These are phyloP conservation scores for Aphanomyces cochlioides DNA, from an alignment of 352 stramenopile genomes.

Conservation along the genomic window DNA sequence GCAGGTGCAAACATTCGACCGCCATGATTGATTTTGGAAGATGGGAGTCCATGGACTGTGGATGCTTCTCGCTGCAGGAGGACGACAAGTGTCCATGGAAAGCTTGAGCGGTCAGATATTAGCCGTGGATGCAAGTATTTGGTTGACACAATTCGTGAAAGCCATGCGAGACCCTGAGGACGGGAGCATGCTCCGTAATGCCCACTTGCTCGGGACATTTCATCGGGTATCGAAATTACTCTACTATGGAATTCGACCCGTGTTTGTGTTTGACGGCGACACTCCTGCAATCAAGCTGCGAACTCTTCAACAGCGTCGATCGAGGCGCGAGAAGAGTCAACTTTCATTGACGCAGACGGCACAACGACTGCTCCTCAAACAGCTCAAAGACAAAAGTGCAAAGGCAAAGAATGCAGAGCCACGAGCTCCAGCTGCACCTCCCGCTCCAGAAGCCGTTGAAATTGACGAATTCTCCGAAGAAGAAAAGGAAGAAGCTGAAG, in stretches of 20 bases:
- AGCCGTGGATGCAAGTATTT: slow-evolving; percentile 98
- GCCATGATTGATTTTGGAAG: not conserved
- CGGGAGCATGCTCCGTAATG: slow-evolving; percentile 92
- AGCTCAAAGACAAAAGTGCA: slow-evolving; percentile 60
- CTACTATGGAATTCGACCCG: slow-evolving; percentile 94
- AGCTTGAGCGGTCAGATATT: slow-evolving; percentile 94
- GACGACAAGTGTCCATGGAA: slow-evolving; percentile 97
- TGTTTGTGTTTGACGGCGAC: slow-evolving; percentile 99
- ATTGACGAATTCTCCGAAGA: slow-evolving; percentile 29
- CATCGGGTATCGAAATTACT: slow-evolving; percentile 92
- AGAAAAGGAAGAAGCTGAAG: slow-evolving; percentile 32
- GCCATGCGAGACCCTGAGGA: slow-evolving; percentile 94
- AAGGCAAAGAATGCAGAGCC: slow-evolving; percentile 33
- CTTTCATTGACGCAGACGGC: slow-evolving; percentile 84
- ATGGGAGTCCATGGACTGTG: slow-evolving; percentile 99
- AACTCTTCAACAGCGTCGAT: slow-evolving; percentile 60
- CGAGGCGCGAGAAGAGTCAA: slow-evolving; percentile 60
- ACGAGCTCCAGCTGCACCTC: not conserved
- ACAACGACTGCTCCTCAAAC: slow-evolving; percentile 93
- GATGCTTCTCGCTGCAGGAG: slow-evolving; percentile 94
- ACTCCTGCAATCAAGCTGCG: slow-evolving; percentile 96
- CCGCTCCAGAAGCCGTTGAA: slow-evolving; percentile 26
- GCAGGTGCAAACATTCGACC: too few species aligned
- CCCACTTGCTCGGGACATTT: slow-evolving; percentile 94
- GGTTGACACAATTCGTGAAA: slow-evolving; percentile 99